A percentile compares a stretch with the other conserved stretches of the same genome.
These are phyloP conservation scores for Cladosporium sp. DNA, from an alignment of 2,329 filamentous ascomycete genomes.

Conservation along the genomic window DNA sequence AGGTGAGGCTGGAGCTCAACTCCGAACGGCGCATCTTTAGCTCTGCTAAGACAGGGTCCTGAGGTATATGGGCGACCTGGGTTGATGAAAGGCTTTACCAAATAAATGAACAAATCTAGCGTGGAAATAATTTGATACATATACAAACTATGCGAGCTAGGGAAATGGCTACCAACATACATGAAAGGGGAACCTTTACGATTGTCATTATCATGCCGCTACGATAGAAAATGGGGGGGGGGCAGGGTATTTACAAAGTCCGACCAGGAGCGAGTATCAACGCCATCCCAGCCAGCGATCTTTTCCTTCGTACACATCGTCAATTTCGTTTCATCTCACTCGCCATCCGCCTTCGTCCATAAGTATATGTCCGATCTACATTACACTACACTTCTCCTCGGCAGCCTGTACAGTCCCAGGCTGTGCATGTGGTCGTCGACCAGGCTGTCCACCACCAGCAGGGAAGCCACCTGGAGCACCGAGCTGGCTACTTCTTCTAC, in stretches of 20 bases:
- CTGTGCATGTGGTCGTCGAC: conserved; percentile 25
- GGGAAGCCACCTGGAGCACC: conserved; percentile 16
- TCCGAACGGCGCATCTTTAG: background rate
- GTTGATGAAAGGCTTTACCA: too few relatives aligned
- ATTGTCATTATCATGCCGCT: background rate
- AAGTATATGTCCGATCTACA: conserved; percentile 40
- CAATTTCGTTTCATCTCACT: background rate
- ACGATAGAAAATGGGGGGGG: background rate
- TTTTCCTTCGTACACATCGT: background rate
- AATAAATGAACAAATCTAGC: too few relatives aligned
- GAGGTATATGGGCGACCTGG: too few relatives aligned
- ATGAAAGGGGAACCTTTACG: background rate
- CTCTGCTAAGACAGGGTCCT: too few relatives aligned
- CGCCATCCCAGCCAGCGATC: background rate
- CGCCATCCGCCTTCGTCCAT: background rate
- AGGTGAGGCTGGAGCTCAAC: background rate
- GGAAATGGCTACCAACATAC: too few relatives aligned
- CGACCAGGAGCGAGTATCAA: background rate
- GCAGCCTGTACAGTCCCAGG: conserved; percentile 34
- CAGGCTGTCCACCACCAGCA: conserved; percentile 12
- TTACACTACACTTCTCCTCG: conserved; percentile 50
- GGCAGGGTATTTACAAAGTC: background rate
- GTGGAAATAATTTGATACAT: too few relatives aligned
- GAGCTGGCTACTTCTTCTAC: conserved; percentile 28
- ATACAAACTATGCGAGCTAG: too few relatives aligned